phyloP scores from a whole-genome alignment of 805 yeast genomes.

The Nakazawaea anatomiae region DNA sequence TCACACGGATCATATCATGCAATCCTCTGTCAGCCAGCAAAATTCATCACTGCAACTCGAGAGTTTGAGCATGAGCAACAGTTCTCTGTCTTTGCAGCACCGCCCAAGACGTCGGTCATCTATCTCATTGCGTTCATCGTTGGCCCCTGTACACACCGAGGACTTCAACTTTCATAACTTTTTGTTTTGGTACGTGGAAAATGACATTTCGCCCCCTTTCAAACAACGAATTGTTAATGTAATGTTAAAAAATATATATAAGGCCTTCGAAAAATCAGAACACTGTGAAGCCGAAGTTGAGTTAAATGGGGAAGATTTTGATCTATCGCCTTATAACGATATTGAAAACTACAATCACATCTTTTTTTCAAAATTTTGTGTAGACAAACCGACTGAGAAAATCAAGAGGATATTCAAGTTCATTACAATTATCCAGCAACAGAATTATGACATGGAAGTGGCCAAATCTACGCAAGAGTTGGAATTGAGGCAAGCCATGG shows the following conservation, averaged over 20 bases:
- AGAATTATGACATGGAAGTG: conserved; percentile 17
- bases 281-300: neutral
- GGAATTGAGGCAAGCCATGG: conserved; percentile 1
- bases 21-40: neutral
- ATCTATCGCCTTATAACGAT: conserved; percentile 12
- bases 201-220: conserved; percentile 8
- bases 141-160: conserved; percentile 5
- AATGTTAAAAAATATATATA: conserved; percentile 10
- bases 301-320: conserved; percentile 14
- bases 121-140: conserved; percentile 7
- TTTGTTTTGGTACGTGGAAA: conserved; percentile 11
- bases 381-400: conserved; percentile 17
- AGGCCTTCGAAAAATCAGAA: conserved; percentile 4
- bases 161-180: conserved; percentile 11
- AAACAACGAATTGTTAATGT: conserved; percentile 6
- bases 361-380: conserved; percentile 19
- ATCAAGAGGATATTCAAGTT: conserved; percentile 23
- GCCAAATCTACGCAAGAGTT: conserved; percentile 3
- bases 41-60: neutral
- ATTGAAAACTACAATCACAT: conserved; percentile 19
- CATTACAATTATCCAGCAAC: conserved; percentile 20
- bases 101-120: conserved; percentile 7
- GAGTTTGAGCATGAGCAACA: neutral
- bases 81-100: neutral
- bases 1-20: conserved; percentile 4